Base-by-base conservation (phyloP, 208 protist genomes). In the Acanthamoeba lenticulata region DNA sequence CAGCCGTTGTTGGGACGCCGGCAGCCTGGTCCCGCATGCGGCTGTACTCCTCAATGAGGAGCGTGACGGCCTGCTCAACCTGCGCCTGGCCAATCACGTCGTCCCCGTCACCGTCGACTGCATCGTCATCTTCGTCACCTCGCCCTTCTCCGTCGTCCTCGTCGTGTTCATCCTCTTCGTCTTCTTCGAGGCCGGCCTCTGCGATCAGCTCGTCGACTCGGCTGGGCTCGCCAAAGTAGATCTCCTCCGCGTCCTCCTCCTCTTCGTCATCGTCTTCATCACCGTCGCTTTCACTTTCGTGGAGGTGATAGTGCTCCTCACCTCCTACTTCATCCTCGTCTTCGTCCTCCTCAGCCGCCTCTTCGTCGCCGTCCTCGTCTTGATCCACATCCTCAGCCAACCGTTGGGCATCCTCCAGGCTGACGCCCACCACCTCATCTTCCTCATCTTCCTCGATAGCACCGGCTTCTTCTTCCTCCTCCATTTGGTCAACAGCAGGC, bases 131-230 rank as follows among this genome's bases (percentile, higher is more conserved):
- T 0, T 72, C 62, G 9, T 72, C 62, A 5, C 11, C 62, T 6
- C 42, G 34, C 9, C 42, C 67, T 5, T 77, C 36, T 9, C 42
- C 67, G 36, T 44, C 57, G n/a, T 62, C 7, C 0, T 72, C 62
- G 9, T 72, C 62, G 21, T 42, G 29, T 6, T 77, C 67, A 42
- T 77, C 67, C 17, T 77, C 36, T 9, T 77, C 67, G 36, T 44
- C 57, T 29, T 67, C 72, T 21, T 85, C 74, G 24, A 85, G 74
- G 9, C 74, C 74, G 1, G 19, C 74, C 29, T 85, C 74, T 17
- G 74, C 74, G 44, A 85, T 55, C 21, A 85, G 45, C 74, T 85
- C 74, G 15, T 85, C 74, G 21, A 85, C 42, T 40, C 74, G 27
- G 38, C 55, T 42, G 27, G 27, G 74, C 2, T 85, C 74, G 15